A percentile compares a stretch with the other conserved stretches of the same genome.
Conservation (phyloP, 106 monocot genomes). For the Phalaenopsis equestris region DNA sequence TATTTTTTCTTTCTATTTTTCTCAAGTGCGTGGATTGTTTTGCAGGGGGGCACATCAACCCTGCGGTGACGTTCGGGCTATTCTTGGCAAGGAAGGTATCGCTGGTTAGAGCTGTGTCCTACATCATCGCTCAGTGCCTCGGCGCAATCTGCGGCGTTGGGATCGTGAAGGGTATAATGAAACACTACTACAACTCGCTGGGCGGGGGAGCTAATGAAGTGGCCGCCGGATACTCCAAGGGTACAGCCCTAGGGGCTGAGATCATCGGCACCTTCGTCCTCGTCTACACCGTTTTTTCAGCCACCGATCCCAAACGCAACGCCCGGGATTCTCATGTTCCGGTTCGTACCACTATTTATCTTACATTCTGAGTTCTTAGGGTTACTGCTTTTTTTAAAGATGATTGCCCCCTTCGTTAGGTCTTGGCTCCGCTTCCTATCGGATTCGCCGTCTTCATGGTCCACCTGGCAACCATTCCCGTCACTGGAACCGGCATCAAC, state of each 20-base stretch:
- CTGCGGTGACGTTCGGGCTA: conserved; percentile 16
- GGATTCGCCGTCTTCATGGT: conserved; percentile 26
- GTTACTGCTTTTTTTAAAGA: background rate
- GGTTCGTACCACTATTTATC: background rate
- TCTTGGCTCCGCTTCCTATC: conserved; percentile 21
- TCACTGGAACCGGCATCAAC: conserved; percentile 24
- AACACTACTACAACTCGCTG: conserved; percentile 10
- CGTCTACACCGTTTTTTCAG: conserved; percentile 12
- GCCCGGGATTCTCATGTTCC: conserved; percentile 14
- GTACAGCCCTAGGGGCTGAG: conserved; percentile 11
- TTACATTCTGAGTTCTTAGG: background rate
- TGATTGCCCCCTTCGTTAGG: background rate
- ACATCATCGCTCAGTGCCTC: conserved; percentile 10
- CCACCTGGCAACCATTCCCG: conserved; percentile 18
- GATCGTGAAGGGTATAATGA: conserved; percentile 12
- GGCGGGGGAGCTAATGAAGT: conserved; percentile 13
- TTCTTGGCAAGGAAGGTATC: conserved; percentile 15
- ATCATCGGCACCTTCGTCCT: conserved; percentile 19
- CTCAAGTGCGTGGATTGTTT: background rate
- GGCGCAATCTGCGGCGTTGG: conserved; percentile 12
- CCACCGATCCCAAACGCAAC: conserved; percentile 17
- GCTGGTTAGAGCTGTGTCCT: conserved; percentile 4
- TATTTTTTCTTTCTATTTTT: background rate
- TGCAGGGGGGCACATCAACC: conserved; percentile 17
- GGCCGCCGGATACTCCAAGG: conserved; percentile 13